Base-by-base conservation (phyloP, 2,329 filamentous ascomycete species). In the Colletotrichum paranaense region DNA sequence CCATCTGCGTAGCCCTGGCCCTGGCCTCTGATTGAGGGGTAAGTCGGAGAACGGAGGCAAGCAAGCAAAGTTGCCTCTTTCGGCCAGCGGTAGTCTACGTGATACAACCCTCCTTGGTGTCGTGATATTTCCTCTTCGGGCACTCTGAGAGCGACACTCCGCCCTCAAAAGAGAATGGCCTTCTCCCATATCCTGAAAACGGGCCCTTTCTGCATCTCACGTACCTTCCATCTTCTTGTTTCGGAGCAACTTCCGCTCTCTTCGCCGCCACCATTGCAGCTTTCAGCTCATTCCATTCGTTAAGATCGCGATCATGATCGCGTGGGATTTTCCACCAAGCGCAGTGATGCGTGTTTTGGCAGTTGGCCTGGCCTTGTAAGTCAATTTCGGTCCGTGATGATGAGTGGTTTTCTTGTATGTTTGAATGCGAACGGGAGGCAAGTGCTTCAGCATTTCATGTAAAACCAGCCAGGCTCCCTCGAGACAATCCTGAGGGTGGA, bases 281-380 rank as follows among this genome's bases (percentile, higher is more conserved):
- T 49, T 4, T 63, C 32, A 19, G 49, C 59, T 62, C 24, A 14
- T 62, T 49, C 6, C 19, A 38, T 16, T 46, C 35, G 26, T 22
- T 19, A 11, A 5, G 5, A 14, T 24, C 7, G 9, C 16, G 16
- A 32, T 9, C 35, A 68, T 68, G 49, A 42, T 68, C 19, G 30
- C 58, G 11, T 14, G 22, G 28, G 64, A 58, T 68, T 53, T 63
- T 42, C 65, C 65, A 68, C 58, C 65, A 63, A 68, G 58, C 38
- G 65, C 58, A 24, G 35, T 26, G 26, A 16, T 60, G 49, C 63
- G 56, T 24, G 32, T 22, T 11, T 9, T 71, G 49, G 46, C 64
- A 22, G 49, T 46, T 11, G 63, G 63, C 6, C 4, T 62, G 8
- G 35, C 49, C 57, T 67, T 56, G 68, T 62, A 24, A 62, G 68